Evolutionary conservation across 2,329 filamentous ascomycete genomes (phyloP), one percentile per base, ranked within the genome.

Genomic region (Neocucurbitaria cava): DNA sequence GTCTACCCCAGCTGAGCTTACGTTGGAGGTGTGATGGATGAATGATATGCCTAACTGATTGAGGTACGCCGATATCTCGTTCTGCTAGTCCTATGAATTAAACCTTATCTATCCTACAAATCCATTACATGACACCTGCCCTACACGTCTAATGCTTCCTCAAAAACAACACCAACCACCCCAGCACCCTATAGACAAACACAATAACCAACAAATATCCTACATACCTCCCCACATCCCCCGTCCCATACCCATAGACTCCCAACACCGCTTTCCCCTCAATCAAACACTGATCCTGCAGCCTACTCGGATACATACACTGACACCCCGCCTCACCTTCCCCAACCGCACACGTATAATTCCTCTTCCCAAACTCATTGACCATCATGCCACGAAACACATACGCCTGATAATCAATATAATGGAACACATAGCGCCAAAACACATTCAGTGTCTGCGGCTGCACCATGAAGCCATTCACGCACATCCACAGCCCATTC

Each of bases 331-430:
- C 75, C 0, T 69, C 56, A 17, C 48, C 59, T 10, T 30, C 46
- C 43, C 43, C 1, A 30, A 21, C 42, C 58, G 81, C 76, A 69
- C 90, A 94, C 3, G 76, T 72, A 72, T 90, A 96, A 3, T 78
- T 82, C 13, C 90, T 80, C 17, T 83, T 61, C 1, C 79, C 78
- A 72, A 96, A 95, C 77, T 96, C 90, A 68, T 95, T 96, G 48
- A 94, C 87, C 90, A 96, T 95, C 91, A 96, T 95, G 13, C 90
- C 91, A 70, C 94, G 86, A 71, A 96, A 96, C 3, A 96, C 91
- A 65, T 93, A 96, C 38, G 82, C 80, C 77, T 94, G 91, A 69
- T 96, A 96, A 72, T 96, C 90, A 69, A 93, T 93, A 74, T 93
- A 96, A 71, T 93, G 89, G 66, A 95, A 95, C 5, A 90, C 90